Conservation (phyloP, 345 rosid genomes). For the Leavenworthia alabamica region DNA sequence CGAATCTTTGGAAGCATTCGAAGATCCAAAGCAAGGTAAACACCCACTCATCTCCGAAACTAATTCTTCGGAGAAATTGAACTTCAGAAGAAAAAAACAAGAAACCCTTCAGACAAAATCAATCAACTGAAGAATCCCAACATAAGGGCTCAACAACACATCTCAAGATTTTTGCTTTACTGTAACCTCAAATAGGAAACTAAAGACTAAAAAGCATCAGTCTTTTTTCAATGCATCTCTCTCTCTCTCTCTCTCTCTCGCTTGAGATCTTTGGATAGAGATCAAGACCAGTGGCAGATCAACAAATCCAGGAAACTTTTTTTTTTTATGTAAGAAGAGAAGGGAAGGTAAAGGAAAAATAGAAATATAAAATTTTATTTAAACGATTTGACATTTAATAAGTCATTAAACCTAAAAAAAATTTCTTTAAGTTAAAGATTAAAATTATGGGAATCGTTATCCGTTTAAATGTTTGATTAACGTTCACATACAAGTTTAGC, state of each 20-base stretch:
- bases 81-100: conserved; percentile 34
- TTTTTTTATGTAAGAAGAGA: conserved; percentile 32
- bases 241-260: conserved; percentile 26
- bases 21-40: conserved; percentile 95
- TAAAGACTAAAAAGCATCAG: conserved; percentile 20
- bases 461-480: conserved; percentile 25
- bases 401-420: conserved; percentile 9
- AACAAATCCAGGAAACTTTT: conserved; percentile 56
- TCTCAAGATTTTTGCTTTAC: conserved; percentile 9
- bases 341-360: conserved; percentile 40
- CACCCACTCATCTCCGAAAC: conserved; percentile 82
- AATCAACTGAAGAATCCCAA: conserved; percentile 33
- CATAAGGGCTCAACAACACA: conserved; percentile 28
- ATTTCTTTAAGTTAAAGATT: background rate
- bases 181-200: background rate
- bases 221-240: conserved; percentile 29
- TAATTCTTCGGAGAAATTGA: conserved; percentile 35
- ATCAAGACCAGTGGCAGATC: conserved; percentile 71
- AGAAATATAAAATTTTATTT: conserved; percentile 1
- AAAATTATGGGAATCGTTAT: conserved; percentile 13
- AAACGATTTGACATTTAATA: conserved; percentile 12
- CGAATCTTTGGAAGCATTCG: conserved; percentile 61
- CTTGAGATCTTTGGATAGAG: conserved; percentile 49
- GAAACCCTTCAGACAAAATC: conserved; percentile 37
- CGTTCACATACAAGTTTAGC: background rate